Evolutionary conservation across 306 rosid species (phyloP), one percentile per base, ranked within the genome.

Genomic region (Trifolium subterraneum): DNA sequence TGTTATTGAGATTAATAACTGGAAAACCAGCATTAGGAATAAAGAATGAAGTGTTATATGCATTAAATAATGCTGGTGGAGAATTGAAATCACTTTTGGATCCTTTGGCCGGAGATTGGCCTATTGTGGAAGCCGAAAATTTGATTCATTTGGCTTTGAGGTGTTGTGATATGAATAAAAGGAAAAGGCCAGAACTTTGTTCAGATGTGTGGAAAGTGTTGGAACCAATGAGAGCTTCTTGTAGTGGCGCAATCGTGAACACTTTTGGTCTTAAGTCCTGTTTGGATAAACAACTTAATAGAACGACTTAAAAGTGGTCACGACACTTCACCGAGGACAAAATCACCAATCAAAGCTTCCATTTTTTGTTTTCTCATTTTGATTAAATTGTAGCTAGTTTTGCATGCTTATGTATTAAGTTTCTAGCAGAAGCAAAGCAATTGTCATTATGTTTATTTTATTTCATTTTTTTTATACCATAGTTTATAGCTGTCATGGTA

Each of bases 41-140:
- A 75, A 15, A 31, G 38, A 83, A 85, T 81, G 92, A 83, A 25
- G 92, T 94, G 76, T 71, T 87, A 65, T 63, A 22, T 67, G 89
- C 87, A 48, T 70, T 92, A 69, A 84, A 79, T 35, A 44, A 44
- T 44, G 50, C 50, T 5, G 59, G 66, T 44, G 90, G 98, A 81
- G 84, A 83, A 20, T 70, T 94, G 62, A 66, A 82, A 64, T 73
- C 76, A 18, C 52, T 90, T 51, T 73, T 94, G 79, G 99, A 94
- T 88, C 93, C 96, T 63, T 88, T 87, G 79, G 97, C 93, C n/a
- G 99, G 99, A 76, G 92, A 87, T 20, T 92, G 97, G 99, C 97
- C 97, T 16, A 67, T 90, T 75, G 93, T 74, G 63, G 82, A 77
- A 76, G 98, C 93, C 10, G 90, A 86, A 63, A 84, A 86, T 75